Conservation (phyloP, 306 rosid genomes). For the Castanea sativa region DNA sequence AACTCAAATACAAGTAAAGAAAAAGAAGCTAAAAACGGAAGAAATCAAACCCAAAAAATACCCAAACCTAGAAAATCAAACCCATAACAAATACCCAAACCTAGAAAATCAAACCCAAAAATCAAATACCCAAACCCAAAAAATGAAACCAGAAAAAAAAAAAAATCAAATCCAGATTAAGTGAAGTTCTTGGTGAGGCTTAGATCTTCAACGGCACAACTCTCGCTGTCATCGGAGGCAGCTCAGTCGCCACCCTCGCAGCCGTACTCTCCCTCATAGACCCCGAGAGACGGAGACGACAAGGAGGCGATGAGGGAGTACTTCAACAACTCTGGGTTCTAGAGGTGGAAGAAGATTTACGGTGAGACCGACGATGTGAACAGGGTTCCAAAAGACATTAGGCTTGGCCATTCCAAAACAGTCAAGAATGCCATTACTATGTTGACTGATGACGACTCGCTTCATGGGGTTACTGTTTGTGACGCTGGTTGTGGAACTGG, state of each 20-base stretch:
- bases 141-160: too few species aligned
- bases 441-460: slow-evolving; percentile 68
- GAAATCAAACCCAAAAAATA: too few species aligned
- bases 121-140: too few species aligned
- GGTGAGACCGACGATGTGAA: slow-evolving; percentile 92
- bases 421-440: slow-evolving; percentile 68
- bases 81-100: too few species aligned
- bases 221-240: slow-evolving; percentile 64
- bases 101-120: too few species aligned
- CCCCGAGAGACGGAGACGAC: slow-evolving; percentile 84
- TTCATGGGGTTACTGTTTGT: slow-evolving; percentile 64
- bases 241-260: slow-evolving; percentile 69
- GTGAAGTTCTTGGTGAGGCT: too few species aligned
- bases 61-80: too few species aligned
- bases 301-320: slow-evolving; percentile 91
- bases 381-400: slow-evolving; percentile 72
- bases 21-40: too few species aligned
- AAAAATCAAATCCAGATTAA: too few species aligned
- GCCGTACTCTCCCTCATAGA: slow-evolving; percentile 69
- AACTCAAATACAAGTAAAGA: too few species aligned
- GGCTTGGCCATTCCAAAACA: slow-evolving; percentile 83
- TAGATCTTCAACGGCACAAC: slow-evolving; percentile 53
- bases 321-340: slow-evolving; percentile 87
- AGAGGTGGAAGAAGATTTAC: slow-evolving; percentile 93
- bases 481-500: slow-evolving; percentile 99